phyloP scores from a whole-genome alignment of 1,284 basidiomycete genomes.

The Fomitopsis schrenkii region DNA sequence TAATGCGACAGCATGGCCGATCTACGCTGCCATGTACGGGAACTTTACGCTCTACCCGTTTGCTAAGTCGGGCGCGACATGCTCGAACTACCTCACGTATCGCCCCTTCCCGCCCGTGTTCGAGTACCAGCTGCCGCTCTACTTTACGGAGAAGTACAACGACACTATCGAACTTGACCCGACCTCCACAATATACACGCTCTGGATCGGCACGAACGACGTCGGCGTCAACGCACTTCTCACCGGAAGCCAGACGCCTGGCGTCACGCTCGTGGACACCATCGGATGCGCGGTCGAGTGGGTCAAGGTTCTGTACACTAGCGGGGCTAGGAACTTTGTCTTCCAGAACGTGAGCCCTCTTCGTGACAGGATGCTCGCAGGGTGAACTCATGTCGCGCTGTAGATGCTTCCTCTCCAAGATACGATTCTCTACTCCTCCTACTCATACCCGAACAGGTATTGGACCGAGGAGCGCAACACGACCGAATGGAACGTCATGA shows the following conservation, averaged over 20 bases:
- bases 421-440: slow-evolving; percentile 29
- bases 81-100: slow-evolving; percentile 36
- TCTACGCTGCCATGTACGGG: slow-evolving; percentile 33
- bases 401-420: slow-evolving; percentile 32
- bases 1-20: slow-evolving; percentile 35
- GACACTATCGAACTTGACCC: slow-evolving; percentile 21
- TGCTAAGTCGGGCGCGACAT: slow-evolving; percentile 36
- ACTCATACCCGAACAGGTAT: slow-evolving; percentile 33
- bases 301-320: slow-evolving; percentile 32
- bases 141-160: slow-evolving; percentile 25
- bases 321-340: slow-evolving; percentile 39
- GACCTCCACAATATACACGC: slow-evolving; percentile 36
- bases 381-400: neutral
- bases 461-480: slow-evolving; percentile 33
- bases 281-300: slow-evolving; percentile 36
- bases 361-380: neutral
- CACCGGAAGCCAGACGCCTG: slow-evolving; percentile 24
- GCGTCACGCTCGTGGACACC: slow-evolving; percentile 36
- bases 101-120: slow-evolving; percentile 33
- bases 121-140: slow-evolving; percentile 33
- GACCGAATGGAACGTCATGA: slow-evolving; percentile 36
- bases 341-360: slow-evolving; percentile 36
- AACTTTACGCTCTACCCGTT: slow-evolving; percentile 32
- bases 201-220: slow-evolving; percentile 47
- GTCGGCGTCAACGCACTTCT: slow-evolving; percentile 34